Conservation (phyloP, 306 rosid genomes). For the Acacia confusa region DNA sequence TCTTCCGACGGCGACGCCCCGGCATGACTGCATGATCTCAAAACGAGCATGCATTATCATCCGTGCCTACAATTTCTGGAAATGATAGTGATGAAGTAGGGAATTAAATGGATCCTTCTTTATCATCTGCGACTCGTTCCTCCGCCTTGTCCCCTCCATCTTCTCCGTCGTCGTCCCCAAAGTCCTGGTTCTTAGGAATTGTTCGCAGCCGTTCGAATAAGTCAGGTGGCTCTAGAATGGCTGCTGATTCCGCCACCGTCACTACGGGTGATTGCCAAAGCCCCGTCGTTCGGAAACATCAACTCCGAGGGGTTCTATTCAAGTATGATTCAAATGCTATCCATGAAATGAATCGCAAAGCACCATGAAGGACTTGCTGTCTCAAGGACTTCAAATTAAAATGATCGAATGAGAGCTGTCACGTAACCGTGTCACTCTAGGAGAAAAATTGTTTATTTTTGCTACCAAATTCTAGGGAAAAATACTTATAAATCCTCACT, state of each 20-base stretch:
- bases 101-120: constrained; percentile 56
- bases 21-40: neutral
- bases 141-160: constrained; percentile 6
- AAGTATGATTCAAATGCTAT: constrained; percentile 88
- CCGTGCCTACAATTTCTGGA: neutral
- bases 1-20: neutral
- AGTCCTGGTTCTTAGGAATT: constrained; percentile 82
- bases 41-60: neutral
- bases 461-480: no score
- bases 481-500: no score
- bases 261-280: constrained; percentile 37
- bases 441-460: no score
- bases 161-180: constrained; percentile 43
- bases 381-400: no score
- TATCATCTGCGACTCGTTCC: constrained; percentile 34
- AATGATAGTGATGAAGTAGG: neutral
- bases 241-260: constrained; percentile 34
- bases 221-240: constrained; percentile 46
- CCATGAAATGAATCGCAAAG: constrained; percentile 29
- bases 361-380: neutral
- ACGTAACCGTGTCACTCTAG: no score
- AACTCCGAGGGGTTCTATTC: constrained; percentile 80
- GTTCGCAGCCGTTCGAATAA: constrained; percentile 63
- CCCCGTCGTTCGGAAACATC: constrained; percentile 65
- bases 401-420: no score